A percentile compares a stretch with the other conserved stretches of the same genome.
phyloP scores from a whole-genome alignment of 805 yeast species.

The Candida loeiensis region DNA sequence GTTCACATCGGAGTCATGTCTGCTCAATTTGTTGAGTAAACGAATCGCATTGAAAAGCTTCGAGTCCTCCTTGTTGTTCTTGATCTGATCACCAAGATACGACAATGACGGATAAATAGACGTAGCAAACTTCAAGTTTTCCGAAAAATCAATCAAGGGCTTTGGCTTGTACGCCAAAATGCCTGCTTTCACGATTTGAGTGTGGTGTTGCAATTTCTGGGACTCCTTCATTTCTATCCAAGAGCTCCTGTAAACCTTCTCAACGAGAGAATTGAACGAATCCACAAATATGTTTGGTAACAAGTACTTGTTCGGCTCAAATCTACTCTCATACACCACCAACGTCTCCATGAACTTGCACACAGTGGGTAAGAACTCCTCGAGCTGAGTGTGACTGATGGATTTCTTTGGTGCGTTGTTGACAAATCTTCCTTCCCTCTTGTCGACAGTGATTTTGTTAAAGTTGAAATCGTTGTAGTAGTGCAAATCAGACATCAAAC shows the following conservation, averaged over 20 bases:
- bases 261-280: conserved; percentile 24
- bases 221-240: conserved; percentile 21
- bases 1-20: conserved; percentile 4
- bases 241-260: conserved; percentile 21
- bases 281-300: conserved; percentile 19
- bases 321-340: conserved; percentile 16
- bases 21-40: conserved; percentile 3
- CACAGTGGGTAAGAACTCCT: conserved; percentile 18
- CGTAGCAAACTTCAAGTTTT: conserved; percentile 15
- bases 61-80: background rate
- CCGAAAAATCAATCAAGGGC: conserved; percentile 17
- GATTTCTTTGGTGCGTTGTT: conserved; percentile 26
- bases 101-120: conserved; percentile 21
- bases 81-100: conserved; percentile 14
- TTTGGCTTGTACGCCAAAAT: conserved; percentile 28
- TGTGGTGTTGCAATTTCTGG: conserved; percentile 20
- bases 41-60: conserved; percentile 7
- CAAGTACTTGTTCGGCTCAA: conserved; percentile 14
- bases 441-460: conserved; percentile 15
- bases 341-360: conserved; percentile 23
- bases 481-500: conserved; percentile 27
- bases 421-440: conserved; percentile 14
- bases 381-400: conserved; percentile 23
- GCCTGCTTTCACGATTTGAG: conserved; percentile 25
- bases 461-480: conserved; percentile 27